Evolutionary conservation across 352 stramenopile genomes (phyloP).

Genomic region (Phytopythium boreale): DNA sequence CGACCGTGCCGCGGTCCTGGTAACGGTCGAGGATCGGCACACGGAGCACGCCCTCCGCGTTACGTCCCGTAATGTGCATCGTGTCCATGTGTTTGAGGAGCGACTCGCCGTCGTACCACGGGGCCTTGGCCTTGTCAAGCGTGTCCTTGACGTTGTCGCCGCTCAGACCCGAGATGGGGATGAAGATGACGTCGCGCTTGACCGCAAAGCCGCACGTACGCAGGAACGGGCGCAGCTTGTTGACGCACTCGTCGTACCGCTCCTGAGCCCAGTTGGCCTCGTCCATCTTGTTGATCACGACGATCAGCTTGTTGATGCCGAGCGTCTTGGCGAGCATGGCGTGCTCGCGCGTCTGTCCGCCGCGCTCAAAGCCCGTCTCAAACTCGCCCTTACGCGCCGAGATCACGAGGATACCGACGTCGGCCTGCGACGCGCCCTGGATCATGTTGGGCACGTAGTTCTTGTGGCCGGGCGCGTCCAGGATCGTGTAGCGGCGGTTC

Average conservation of each 20-base stretch:
- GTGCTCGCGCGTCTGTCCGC: conserved; percentile 98
- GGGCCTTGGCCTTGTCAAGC: conserved; percentile 50
- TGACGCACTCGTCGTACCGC: conserved; percentile 89
- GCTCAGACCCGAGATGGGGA: conserved; percentile 95
- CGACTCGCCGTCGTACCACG: conserved; percentile 94
- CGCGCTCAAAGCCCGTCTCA: conserved; percentile 98
- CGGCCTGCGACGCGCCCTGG: conserved; percentile 95
- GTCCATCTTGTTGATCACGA: conserved; percentile 99
- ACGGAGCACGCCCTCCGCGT: conserved; percentile 89
- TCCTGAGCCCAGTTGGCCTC: conserved; percentile 95
- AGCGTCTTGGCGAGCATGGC: conserved; percentile 98
- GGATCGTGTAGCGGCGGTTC: conserved; percentile 95
- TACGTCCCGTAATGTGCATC: conserved; percentile 89
- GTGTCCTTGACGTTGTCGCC: conserved; percentile 97
- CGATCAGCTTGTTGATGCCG: conserved; percentile 97
- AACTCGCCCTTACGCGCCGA: conserved; percentile 97
- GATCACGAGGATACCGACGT: conserved; percentile 97
- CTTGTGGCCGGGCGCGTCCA: conserved; percentile 98
- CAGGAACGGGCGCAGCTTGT: conserved; percentile 95
- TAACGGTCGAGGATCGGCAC: conserved; percentile 98
- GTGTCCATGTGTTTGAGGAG: conserved; percentile 94
- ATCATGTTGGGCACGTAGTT: conserved; percentile 99
- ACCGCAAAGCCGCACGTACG: conserved; percentile 95
- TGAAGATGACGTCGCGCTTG: conserved; percentile 97
- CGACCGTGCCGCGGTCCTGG: conserved; percentile 95